Conservation (phyloP, 23 red algal genomes). For the Chondrus crispus region DNA sequence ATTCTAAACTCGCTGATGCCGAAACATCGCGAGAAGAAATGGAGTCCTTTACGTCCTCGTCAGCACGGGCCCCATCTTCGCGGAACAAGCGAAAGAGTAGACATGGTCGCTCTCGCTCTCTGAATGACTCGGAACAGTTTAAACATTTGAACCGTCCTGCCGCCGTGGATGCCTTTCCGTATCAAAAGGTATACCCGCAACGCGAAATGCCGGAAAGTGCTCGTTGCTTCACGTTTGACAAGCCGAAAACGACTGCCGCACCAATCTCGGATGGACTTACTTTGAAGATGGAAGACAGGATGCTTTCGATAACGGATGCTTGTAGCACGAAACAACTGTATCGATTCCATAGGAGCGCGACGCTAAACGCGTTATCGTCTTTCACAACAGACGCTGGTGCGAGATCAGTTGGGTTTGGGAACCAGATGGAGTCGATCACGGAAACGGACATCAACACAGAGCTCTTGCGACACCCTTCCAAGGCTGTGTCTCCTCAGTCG, state of each 20-base stretch:
- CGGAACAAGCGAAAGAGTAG: background rate
- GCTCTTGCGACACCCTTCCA: conserved; percentile 36
- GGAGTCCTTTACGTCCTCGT: background rate
- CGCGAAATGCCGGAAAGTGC: conserved; percentile 50
- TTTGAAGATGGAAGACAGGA: background rate
- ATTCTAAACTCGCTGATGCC: too few species aligned
- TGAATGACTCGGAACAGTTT: background rate
- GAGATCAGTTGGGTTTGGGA: background rate
- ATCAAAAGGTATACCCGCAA: conserved; percentile 49
- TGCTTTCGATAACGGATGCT: background rate
- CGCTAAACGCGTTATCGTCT: background rate
- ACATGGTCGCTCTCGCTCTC: conserved; percentile 3
- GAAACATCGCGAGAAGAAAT: too few species aligned
- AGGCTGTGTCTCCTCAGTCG: conserved; percentile 47
- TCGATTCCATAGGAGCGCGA: background rate
- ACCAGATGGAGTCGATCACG: background rate
- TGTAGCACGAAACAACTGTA: background rate
- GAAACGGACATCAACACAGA: conserved; percentile 29
- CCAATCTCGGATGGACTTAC: background rate
- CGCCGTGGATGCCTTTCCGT: conserved; percentile 58
- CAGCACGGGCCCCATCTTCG: background rate
- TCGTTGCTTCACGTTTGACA: conserved; percentile 25
- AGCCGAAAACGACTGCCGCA: background rate
- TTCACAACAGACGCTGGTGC: background rate
- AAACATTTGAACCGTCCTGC: conserved; percentile 24